Evolutionary conservation across 164 flowering plant species (phyloP).

Genomic region (Liriodendron chinense): DNA sequence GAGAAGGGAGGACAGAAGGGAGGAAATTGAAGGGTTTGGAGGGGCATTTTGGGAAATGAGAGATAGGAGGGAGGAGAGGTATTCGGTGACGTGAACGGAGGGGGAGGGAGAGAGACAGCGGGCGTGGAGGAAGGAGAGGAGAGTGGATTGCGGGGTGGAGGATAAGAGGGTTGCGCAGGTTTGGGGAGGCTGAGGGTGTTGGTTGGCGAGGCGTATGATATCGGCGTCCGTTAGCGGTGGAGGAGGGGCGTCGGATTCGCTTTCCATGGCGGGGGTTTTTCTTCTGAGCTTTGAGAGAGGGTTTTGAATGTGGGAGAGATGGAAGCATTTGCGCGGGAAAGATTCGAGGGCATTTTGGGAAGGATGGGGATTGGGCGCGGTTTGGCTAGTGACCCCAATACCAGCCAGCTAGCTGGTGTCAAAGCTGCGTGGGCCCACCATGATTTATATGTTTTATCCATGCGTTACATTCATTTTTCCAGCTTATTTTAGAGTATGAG

Average conservation of each 20-base stretch:
- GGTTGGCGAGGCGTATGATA: conserved; percentile 42
- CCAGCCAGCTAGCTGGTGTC: too few species aligned
- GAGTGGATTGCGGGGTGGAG: conserved; percentile 36
- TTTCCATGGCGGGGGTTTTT: neutral
- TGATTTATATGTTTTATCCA: too few species aligned
- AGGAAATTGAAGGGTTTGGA: conserved; percentile 29
- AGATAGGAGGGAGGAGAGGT: conserved; percentile 51
- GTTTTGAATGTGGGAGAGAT: neutral
- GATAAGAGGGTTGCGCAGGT: conserved; percentile 32
- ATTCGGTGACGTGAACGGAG: conserved; percentile 45
- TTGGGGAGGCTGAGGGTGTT: conserved; percentile 30
- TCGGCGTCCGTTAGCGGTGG: conserved; percentile 34
- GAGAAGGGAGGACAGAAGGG: conserved; percentile 53
- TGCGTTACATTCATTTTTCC: too few species aligned
- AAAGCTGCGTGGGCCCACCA: too few species aligned
- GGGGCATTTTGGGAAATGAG: conserved; percentile 40
- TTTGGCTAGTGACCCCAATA: too few species aligned
- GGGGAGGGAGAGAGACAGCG: conserved; percentile 40
- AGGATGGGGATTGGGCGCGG: neutral
- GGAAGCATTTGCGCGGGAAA: neutral
- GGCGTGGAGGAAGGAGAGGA: conserved; percentile 44
- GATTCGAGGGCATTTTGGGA: neutral
- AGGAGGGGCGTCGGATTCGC: neutral
- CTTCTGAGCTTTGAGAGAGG: neutral
- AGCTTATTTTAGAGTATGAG: too few species aligned